Percentiles rank a stretch among this genome's conserved stretches.
phyloP scores from a whole-genome alignment of 371 early-diverging fungal species.

The Mycotypha africana region DNA sequence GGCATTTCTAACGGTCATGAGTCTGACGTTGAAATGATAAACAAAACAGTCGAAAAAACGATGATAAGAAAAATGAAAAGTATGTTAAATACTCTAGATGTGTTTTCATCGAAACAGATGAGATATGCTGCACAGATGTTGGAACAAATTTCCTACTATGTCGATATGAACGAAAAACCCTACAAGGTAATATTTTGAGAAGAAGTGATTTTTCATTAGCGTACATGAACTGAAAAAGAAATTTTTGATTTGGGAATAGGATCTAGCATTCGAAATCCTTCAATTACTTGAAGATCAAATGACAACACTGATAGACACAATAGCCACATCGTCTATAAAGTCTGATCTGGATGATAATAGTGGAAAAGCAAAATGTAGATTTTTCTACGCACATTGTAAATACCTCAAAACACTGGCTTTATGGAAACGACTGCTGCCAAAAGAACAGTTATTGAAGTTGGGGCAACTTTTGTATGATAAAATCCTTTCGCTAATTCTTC shows the following conservation, averaged over 20 bases:
- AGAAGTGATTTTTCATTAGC: no score
- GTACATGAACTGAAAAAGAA: no score
- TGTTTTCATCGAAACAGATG: slow-evolving; percentile 29
- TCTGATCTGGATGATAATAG: slow-evolving; percentile 5
- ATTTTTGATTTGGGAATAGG: slow-evolving; percentile 13
- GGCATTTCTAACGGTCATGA: slow-evolving; percentile 43
- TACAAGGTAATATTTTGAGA: slow-evolving; percentile 20
- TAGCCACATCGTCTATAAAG: slow-evolving; percentile 13
- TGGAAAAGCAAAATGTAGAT: slow-evolving; percentile 24
- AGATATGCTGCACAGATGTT: slow-evolving; percentile 26
- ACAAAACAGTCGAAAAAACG: slow-evolving; percentile 50
- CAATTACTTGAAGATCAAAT: slow-evolving; percentile 34
- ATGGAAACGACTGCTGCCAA: slow-evolving; percentile 28
- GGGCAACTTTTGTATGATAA: slow-evolving; percentile 17
- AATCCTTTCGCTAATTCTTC: slow-evolving; percentile 23
- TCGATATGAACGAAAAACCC: slow-evolving; percentile 30
- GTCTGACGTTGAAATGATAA: slow-evolving; percentile 50
- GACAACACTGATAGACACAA: slow-evolving; percentile 18
- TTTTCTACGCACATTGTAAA: slow-evolving; percentile 37
- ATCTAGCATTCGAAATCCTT: slow-evolving; percentile 16
- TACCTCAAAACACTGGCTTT: slow-evolving; percentile 24
- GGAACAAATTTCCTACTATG: slow-evolving; percentile 43
- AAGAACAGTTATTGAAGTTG: slow-evolving; percentile 12
- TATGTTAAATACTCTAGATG: slow-evolving; percentile 29
- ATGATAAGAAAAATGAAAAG: slow-evolving; percentile 28